Base-by-base conservation (phyloP, 306 rosid species). In the Ormosia emarginata region DNA sequence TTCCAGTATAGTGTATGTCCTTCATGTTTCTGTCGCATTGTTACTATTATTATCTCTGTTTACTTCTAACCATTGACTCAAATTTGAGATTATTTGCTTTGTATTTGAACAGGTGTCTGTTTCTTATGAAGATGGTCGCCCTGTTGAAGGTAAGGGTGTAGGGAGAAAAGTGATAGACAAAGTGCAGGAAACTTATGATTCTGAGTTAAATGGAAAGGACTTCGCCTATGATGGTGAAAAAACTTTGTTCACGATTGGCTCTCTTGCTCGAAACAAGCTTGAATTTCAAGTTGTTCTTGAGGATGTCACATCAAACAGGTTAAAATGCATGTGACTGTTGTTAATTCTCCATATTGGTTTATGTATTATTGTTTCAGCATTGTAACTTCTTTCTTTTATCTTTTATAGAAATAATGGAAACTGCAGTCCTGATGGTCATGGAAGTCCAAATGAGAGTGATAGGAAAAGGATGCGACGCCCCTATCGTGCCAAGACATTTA, bases 201-300 rank as follows among this genome's bases (percentile, higher is more conserved):
- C 89, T 3, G 96, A 92, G 76, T 63, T 96, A 53, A 89, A 88
- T 29, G 98, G 95, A 17, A 96, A 93, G 78, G 87, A 90, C 61
- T 91, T 96, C 32, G 99, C 99, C 1, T 96, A 96, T 56, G 99
- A 96, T 37, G 99, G 99, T 0, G 99, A 93, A 8, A 93, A 95
- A 64, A 96, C 97, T 40, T 29, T 96, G 78, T 96, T 96, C 65
- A 96, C 99, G 2, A 81, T 96, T 12, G 98, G 99, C 4, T 80
- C 98, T 6, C 93, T 96, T 43, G 94, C 97, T 0, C 82, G 92
- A 2, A 96, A 96, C 84, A 93, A 91, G 63, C 94, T 92, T 33
- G 97, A 96, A 80, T 96, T 96, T 18, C 83, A 89, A 0, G 97
- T 96, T 73, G 91, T 96, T 14, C 86, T 96, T 4, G 99, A 96